phyloP scores from a whole-genome alignment of 202 grass and related monocot genomes.

The Bolboschoenoplectus hybrid region DNA sequence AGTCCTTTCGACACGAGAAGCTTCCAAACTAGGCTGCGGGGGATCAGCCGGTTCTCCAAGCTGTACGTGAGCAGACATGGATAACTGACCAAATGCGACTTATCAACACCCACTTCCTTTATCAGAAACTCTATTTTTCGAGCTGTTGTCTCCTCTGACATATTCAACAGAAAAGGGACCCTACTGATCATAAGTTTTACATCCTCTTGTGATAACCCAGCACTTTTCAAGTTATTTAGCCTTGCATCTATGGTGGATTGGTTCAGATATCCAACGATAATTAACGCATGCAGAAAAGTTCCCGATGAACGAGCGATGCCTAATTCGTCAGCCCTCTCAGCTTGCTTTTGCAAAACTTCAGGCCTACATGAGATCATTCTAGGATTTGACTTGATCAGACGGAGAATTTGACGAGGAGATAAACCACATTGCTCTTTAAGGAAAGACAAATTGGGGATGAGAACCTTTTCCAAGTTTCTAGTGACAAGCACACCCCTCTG shows the following conservation, averaged over 20 bases:
- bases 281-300: constrained; percentile 56
- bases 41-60: constrained; percentile 48
- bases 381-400: neutral
- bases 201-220: constrained; percentile 41
- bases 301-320: constrained; percentile 46
- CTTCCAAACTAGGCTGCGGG: constrained; percentile 40
- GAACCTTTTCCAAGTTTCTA: constrained; percentile 29
- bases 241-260: neutral
- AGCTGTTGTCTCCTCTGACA: constrained; percentile 25
- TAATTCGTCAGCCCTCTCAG: constrained; percentile 46
- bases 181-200: constrained; percentile 31
- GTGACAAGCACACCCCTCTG: neutral
- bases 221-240: neutral
- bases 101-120: constrained; percentile 42
- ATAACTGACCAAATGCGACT: constrained; percentile 18
- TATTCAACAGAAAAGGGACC: neutral
- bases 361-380: neutral
- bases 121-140: constrained; percentile 37
- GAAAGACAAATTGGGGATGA: constrained; percentile 48
- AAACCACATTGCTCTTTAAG: constrained; percentile 41
- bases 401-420: neutral
- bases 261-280: neutral
- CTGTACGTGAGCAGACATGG: constrained; percentile 43
- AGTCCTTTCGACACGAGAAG: constrained; percentile 45
- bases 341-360: constrained; percentile 45